These are phyloP conservation scores for Xylaria sp. DNA, from an alignment of 2,329 filamentous ascomycete species.

Conservation along the genomic window DNA sequence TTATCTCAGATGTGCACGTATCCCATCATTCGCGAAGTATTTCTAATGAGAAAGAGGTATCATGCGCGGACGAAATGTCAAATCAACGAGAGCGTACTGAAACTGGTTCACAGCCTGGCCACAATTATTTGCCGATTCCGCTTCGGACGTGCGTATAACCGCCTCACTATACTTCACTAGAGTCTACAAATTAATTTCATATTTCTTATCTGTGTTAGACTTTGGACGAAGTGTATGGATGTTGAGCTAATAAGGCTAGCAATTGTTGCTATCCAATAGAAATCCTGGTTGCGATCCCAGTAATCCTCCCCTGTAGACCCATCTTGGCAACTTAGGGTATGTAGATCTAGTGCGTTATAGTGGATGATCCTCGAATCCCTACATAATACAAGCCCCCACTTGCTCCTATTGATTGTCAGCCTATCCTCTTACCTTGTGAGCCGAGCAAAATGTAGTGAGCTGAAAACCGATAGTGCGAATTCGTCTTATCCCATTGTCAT, in stretches of 20 bases:
- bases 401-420: constrained; percentile 15
- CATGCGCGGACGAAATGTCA: background rate
- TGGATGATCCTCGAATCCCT: constrained; percentile 6
- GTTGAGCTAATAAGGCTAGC: constrained; percentile 13
- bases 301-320: constrained; percentile 4
- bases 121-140: background rate
- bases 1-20: background rate
- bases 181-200: background rate
- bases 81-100: background rate
- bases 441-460: constrained; percentile 7
- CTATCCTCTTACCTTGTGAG: background rate
- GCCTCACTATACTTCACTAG: background rate
- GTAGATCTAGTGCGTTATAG: background rate
- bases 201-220: constrained; percentile 1
- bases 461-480: constrained; percentile 28
- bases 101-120: background rate
- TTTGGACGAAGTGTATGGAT: background rate
- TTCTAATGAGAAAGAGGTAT: background rate
- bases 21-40: background rate
- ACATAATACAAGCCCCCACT: background rate
- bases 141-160: background rate
- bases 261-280: background rate
- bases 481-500: constrained; percentile 6
- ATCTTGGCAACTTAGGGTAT: constrained; percentile 15
- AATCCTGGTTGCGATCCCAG: constrained; percentile 6